Evolutionary conservation across 805 yeast species (phyloP), one percentile per base, ranked within the genome.

Genomic region (Candida patagonica): DNA sequence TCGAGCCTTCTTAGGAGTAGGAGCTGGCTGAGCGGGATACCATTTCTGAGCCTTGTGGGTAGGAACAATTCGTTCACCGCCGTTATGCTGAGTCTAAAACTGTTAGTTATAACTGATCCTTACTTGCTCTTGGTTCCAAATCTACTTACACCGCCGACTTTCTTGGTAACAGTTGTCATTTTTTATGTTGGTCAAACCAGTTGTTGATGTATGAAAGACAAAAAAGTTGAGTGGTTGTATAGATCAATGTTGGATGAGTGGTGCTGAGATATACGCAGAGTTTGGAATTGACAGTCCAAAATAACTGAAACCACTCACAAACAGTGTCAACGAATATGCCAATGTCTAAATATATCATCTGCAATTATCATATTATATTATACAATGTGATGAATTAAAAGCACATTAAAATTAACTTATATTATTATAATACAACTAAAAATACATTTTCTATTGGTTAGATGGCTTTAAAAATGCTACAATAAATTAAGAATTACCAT

Each of bases 1-100:
- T 81, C 95, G 85, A 66, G 85, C 68, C 72, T 76, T 77, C 76
- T 82, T 85, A 60, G 89, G 78, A 61, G 78, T 86, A 67, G 88
- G 80, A 60, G 76, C 81, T 40, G 61, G 59, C 76, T 84, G 89
- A 65, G 94, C 80, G 69, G 84, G 86, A 77, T 83, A 87, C 95
- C 94, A 84, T 56, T 61, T 61, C 48, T 60, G 60, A 43, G 92
- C 89, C 74, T 71, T 57, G 45, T 41, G 51, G 46, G 51, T 48
- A 35, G 66, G 56, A 44, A 60, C 41, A 41, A 48, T 48, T 47
- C 63, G 60, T 45, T 47, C 46, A 40, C 56, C 58, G 41, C 63
- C 63, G 59, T 59, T 60, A 54, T 54, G 34, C 22, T 9, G 9
- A 16, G 32, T 16, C 17, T n/a, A 31, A 10, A 37, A 23, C 5